Evolutionary conservation across 192 early-diverging fungal genomes (phyloP).

Genomic region (Backusella tuberculispora): DNA sequence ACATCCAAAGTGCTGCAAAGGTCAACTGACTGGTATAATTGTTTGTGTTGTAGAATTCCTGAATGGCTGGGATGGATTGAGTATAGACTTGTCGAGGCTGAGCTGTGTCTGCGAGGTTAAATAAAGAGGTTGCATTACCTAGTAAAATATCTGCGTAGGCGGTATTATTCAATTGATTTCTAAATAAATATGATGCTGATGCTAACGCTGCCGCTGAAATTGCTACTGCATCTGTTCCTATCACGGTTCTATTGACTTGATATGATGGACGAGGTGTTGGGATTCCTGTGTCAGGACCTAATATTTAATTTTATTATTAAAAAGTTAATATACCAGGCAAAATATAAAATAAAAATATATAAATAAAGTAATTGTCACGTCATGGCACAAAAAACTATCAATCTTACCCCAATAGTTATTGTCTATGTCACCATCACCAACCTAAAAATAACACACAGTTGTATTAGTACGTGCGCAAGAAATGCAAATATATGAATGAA

Average conservation of each 20-base stretch:
- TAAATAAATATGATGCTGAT: conserved; percentile 54
- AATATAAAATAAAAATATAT: not conserved
- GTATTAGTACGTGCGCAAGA: not conserved
- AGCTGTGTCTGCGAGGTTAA: conserved; percentile 51
- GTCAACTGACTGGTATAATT: conserved; percentile 52
- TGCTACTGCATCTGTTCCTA: conserved; percentile 61
- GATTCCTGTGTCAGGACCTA: conserved; percentile 44
- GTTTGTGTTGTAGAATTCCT: conserved; percentile 49
- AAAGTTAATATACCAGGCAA: not conserved
- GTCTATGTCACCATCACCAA: conserved; percentile 49
- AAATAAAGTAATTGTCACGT: not conserved
- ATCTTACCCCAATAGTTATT: conserved; percentile 61
- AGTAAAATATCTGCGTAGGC: conserved; percentile 48
- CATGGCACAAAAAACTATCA: conserved; percentile 27
- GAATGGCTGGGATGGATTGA: conserved; percentile 42
- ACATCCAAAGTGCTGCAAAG: conserved; percentile 63
- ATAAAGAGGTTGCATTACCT: conserved; percentile 48
- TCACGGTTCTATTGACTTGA: conserved; percentile 43
- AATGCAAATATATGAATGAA: not conserved
- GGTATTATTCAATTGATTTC: conserved; percentile 50
- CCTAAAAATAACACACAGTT: conserved; percentile 25
- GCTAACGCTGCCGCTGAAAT: conserved; percentile 61
- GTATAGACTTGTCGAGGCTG: conserved; percentile 50
- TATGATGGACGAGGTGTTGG: conserved; percentile 57
- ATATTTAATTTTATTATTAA: not conserved